Evolutionary conservation across 176 grass and related monocot genomes (phyloP), one percentile per base, ranked within the genome.

Genomic region (Pontederia crassipes): DNA sequence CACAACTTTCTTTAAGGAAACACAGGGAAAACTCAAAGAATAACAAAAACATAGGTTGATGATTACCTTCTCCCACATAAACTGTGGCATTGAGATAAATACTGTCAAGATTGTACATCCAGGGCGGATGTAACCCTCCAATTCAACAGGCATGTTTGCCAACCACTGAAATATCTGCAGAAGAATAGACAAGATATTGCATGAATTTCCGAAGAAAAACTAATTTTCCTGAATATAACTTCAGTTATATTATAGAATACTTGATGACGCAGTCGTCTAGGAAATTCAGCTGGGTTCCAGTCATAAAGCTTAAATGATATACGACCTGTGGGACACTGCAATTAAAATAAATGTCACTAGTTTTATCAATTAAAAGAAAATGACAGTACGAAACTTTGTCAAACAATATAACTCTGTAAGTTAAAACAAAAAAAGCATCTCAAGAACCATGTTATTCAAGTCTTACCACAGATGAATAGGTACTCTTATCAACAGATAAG

Each of bases 241-340:
- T 64, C 8, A 9, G 9, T 13, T 59, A 16, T 78, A 52, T 12
- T 67, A 57, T 56, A 55, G 46, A 70, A 67, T 98, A 98, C 93
- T 85, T 98, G 93, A 61, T 98, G 85, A 1, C 93, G 81, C 49
- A 98, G 58, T 24, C 79, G 78, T 65, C 93, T 83, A 77, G 93
- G 93, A 89, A 98, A 98, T 78, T 98, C 93, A 50, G 93, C 93
- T 57, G 93, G 93, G 77, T 98, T 98, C 93, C 93, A 98, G 73
- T 98, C 93, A 35, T 98, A 92, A 32, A 98, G 76, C 74, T 98
- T 98, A 79, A 98, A 98, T 55, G 93, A 98, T 61, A 98, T 88
- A 49, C 93, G 87, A 61, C 87, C 93, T 78, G 93, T 98, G 59
- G 93, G 87, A 60, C 82, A 98, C 93, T 98, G 77, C 46, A 90